phyloP scores from a whole-genome alignment of 2,329 filamentous ascomycete species.

The Verticillium nonalfalfae region DNA sequence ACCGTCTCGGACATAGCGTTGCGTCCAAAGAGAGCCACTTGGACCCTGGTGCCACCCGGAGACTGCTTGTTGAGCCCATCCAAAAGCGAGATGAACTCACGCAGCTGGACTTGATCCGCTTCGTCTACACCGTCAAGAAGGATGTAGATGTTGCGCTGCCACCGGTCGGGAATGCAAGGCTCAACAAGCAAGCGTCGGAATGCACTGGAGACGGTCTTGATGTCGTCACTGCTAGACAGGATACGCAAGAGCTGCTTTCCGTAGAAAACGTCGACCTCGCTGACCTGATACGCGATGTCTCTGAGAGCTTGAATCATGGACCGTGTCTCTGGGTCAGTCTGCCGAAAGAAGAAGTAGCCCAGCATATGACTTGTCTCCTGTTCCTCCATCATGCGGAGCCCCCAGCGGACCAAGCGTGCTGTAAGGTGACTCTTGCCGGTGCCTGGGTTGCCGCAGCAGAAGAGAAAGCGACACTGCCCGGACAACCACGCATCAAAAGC shows the following conservation, averaged over 20 bases:
- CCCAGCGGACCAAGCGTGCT: constrained; percentile 34
- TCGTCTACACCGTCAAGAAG: constrained; percentile 42
- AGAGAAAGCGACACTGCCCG: constrained; percentile 31
- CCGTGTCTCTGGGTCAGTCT: constrained; percentile 37
- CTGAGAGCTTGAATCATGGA: constrained; percentile 37
- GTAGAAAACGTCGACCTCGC: constrained; percentile 36
- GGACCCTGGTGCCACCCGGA: constrained; percentile 17
- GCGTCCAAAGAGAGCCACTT: constrained; percentile 33
- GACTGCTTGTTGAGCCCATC: constrained; percentile 15
- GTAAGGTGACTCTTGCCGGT: constrained; percentile 40
- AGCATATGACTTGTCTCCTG: constrained; percentile 15
- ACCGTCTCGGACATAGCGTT: constrained; percentile 33
- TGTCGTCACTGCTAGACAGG: constrained; percentile 29
- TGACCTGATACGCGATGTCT: constrained; percentile 39
- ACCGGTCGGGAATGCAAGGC: constrained; percentile 25
- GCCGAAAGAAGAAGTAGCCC: constrained; percentile 43
- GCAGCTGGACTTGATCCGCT: constrained; percentile 28
- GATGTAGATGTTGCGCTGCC: constrained; percentile 30
- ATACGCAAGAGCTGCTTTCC: constrained; percentile 29
- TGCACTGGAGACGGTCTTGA: constrained; percentile 35
- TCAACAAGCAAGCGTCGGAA: constrained; percentile 33
- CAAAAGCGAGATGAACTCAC: constrained; percentile 28
- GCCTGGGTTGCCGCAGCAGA: constrained; percentile 35
- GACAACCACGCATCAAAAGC: constrained; percentile 30
- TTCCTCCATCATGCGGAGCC: constrained; percentile 20